phyloP scores from a whole-genome alignment of 805 yeast species.

The Candida ortonii region DNA sequence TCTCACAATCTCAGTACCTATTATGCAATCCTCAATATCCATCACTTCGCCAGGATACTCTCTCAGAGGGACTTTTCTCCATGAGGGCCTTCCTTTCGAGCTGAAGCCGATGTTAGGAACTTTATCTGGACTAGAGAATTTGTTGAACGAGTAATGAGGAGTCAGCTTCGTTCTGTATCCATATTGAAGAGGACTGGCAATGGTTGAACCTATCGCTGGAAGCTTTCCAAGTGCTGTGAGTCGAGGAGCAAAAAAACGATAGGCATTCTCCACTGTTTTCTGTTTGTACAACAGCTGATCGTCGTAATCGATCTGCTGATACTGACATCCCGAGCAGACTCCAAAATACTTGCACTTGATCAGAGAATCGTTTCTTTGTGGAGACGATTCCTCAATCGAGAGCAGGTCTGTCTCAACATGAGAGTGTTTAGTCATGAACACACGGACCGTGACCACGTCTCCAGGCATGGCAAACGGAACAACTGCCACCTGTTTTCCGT shows the following conservation, averaged over 20 bases:
- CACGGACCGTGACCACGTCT: conserved; percentile 65
- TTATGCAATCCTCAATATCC: conserved; percentile 91
- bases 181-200: conserved; percentile 68
- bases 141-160: conserved; percentile 88
- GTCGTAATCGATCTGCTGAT: conserved; percentile 71
- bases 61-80: conserved; percentile 45
- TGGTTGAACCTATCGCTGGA: conserved; percentile 54
- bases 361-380: conserved; percentile 50
- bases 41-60: conserved; percentile 61
- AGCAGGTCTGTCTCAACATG: conserved; percentile 76
- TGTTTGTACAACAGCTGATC: conserved; percentile 72
- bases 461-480: conserved; percentile 91
- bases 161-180: conserved; percentile 89
- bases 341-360: conserved; percentile 84
- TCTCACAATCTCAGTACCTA: conserved; percentile 81
- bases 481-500: conserved; percentile 56
- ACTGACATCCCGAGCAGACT: conserved; percentile 92
- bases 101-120: conserved; percentile 87
- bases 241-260: conserved; percentile 66
- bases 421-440: conserved; percentile 73
- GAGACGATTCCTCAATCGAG: conserved; percentile 36
- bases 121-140: conserved; percentile 25
- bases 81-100: conserved; percentile 70
- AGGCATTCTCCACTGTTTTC: conserved; percentile 78
- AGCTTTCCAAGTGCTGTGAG: conserved; percentile 41